These are phyloP conservation scores for Acorus calamus DNA, from an alignment of 106 monocot species.

Conservation along the genomic window DNA sequence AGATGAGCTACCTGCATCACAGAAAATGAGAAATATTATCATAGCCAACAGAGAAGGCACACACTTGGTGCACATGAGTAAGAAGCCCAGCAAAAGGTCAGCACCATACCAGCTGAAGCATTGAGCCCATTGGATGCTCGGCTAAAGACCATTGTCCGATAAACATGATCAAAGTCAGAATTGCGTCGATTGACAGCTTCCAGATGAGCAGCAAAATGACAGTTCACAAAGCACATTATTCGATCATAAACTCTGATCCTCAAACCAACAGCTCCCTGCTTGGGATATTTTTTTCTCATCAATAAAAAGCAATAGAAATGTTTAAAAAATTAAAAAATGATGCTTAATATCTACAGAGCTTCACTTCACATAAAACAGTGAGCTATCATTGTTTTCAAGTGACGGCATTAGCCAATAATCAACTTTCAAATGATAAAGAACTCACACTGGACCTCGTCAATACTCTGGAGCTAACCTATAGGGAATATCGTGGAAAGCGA, in stretches of 20 bases:
- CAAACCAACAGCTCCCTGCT: constrained; percentile 62
- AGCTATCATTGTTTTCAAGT: no score
- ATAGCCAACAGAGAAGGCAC: not conserved
- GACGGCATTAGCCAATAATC: no score
- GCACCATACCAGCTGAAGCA: constrained; percentile 11
- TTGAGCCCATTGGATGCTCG: constrained; percentile 13
- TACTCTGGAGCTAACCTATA: no score
- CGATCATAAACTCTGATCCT: constrained; percentile 55
- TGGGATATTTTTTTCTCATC: constrained; percentile 14
- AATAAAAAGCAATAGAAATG: not conserved
- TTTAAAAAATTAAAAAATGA: not conserved
- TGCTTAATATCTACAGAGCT: not conserved
- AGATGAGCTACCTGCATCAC: constrained; percentile 28
- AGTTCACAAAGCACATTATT: constrained; percentile 52
- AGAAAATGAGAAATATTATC: constrained; percentile 2
- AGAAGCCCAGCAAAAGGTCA: not conserved
- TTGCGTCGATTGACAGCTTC: constrained; percentile 60
- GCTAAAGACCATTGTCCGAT: constrained; percentile 38
- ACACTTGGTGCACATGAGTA: not conserved
- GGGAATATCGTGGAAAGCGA: no score
- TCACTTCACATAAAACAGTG: not conserved
- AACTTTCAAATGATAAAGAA: no score
- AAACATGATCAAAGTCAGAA: constrained; percentile 62
- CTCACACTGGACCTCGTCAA: no score
- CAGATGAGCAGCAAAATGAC: constrained; percentile 68